Evolutionary conservation across 768 basidiomycete genomes (phyloP).

Genomic region (Pisolithus marmoratus): DNA sequence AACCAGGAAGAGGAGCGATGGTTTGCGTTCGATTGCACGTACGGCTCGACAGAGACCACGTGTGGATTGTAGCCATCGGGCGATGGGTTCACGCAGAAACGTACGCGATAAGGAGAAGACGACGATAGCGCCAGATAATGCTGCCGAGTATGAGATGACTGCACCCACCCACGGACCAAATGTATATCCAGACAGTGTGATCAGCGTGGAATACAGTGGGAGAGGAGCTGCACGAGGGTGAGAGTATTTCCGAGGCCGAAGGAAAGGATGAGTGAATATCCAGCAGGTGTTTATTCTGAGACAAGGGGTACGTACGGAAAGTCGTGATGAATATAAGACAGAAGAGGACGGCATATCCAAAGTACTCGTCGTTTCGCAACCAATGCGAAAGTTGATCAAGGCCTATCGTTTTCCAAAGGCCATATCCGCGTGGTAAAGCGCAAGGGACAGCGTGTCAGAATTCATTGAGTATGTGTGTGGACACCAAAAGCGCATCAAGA

Average conservation of each 20-base stretch:
- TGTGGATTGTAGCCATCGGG: conserved; percentile 65
- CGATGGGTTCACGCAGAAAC: conserved; percentile 65
- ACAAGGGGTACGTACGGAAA: conserved; percentile 57
- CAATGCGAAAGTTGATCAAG: conserved; percentile 79
- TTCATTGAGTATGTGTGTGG: neutral
- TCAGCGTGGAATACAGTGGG: conserved; percentile 90
- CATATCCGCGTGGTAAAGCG: neutral
- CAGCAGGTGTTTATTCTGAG: conserved; percentile 1
- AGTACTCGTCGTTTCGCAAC: conserved; percentile 63
- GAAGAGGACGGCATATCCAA: conserved; percentile 78
- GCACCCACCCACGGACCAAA: conserved; percentile 83
- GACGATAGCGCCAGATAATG: conserved; percentile 75
- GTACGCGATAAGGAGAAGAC: conserved; percentile 79
- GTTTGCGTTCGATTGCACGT: conserved; percentile 81
- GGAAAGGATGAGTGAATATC: conserved; percentile 7
- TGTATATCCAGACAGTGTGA: conserved; percentile 87
- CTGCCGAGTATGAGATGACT: conserved; percentile 80
- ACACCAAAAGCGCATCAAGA: neutral
- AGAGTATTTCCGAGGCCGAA: conserved; percentile 7
- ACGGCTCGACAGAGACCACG: conserved; percentile 75
- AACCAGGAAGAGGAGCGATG: conserved; percentile 85
- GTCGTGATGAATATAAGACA: conserved; percentile 81
- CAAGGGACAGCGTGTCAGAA: conserved; percentile 9
- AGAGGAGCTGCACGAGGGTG: conserved; percentile 57
- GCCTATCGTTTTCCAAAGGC: conserved; percentile 34